Evolutionary conservation across 176 grass and related monocot genomes (phyloP).

Genomic region (Cenchrus americanus): DNA sequence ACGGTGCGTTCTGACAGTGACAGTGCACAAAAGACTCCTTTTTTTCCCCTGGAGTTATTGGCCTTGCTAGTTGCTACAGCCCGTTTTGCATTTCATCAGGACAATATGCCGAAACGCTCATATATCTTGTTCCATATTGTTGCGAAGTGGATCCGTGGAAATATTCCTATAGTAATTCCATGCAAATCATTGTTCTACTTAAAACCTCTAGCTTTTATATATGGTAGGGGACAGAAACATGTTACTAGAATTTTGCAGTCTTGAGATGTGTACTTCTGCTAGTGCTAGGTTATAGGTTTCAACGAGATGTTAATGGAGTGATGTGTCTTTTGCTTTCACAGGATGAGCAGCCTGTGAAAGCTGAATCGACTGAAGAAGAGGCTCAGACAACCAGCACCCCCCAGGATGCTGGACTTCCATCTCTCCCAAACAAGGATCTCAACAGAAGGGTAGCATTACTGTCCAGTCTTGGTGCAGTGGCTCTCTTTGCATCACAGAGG

Average conservation of each 20-base stretch:
- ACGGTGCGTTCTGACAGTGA: conserved; percentile 34
- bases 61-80: no score
- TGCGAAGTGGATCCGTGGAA: no score
- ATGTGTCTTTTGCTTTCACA: conserved; percentile 34
- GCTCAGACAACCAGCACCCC: conserved; percentile 40
- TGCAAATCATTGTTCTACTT: no score
- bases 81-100: no score
- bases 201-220: no score
- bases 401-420: conserved; percentile 49
- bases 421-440: conserved; percentile 75
- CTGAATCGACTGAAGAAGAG: conserved; percentile 49
- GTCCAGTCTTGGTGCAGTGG: conserved; percentile 62
- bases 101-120: no score
- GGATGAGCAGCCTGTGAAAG: conserved; percentile 51
- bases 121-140: no score
- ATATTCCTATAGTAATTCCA: no score
- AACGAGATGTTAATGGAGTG: conserved; percentile 15
- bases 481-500: conserved; percentile 72
- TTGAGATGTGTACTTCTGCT: not conserved
- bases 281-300: not conserved
- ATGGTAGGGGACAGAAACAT: not conserved
- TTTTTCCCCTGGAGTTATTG: not conserved
- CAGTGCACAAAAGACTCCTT: not conserved
- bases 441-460: conserved; percentile 80
- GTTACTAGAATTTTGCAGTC: not conserved